Percentiles rank a stretch among this genome's conserved stretches.
These are phyloP conservation scores for Fusarium temperatum DNA, from an alignment of 2,329 filamentous ascomycete genomes.

Conservation along the genomic window DNA sequence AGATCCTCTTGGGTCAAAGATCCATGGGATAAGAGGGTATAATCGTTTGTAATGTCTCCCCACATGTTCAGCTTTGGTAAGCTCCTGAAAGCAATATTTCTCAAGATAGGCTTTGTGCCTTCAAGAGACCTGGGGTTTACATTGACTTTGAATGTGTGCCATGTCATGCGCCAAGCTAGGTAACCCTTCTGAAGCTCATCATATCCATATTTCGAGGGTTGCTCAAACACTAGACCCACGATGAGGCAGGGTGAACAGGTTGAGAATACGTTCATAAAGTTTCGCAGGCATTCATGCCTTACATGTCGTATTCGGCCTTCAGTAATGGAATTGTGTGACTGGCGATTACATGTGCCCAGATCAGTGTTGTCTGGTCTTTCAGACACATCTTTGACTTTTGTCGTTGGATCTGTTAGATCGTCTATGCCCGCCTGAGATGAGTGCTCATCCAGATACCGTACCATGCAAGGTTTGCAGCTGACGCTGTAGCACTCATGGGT, in stretches of 20 bases:
- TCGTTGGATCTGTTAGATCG: not conserved
- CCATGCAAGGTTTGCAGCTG: not conserved
- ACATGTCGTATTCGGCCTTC: not conserved
- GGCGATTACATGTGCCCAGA: too few species aligned
- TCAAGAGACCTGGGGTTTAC: not conserved
- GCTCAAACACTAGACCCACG: not conserved
- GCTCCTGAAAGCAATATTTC: not conserved
- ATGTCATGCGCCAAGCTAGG: conserved; percentile 27
- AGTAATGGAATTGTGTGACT: not conserved
- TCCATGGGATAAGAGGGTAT: not conserved
- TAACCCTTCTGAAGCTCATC: conserved; percentile 23
- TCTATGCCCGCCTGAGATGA: not conserved
- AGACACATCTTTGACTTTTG: not conserved
- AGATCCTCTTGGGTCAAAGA: not conserved
- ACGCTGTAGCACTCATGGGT: not conserved
- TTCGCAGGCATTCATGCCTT: not conserved
- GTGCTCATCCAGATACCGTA: not conserved
- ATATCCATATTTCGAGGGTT: not conserved
- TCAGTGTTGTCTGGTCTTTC: not conserved
- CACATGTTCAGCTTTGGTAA: conserved; percentile 14
- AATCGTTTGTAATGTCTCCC: conserved; percentile 28
- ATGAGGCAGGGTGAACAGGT: not conserved
- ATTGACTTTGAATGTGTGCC: conserved; percentile 18
- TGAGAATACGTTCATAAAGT: not conserved
- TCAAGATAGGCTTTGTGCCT: not conserved